Percentiles rank a stretch among this genome's conserved stretches.
Evolutionary conservation across 768 basidiomycete genomes (phyloP).

Genomic region (Amanita polypyramis): DNA sequence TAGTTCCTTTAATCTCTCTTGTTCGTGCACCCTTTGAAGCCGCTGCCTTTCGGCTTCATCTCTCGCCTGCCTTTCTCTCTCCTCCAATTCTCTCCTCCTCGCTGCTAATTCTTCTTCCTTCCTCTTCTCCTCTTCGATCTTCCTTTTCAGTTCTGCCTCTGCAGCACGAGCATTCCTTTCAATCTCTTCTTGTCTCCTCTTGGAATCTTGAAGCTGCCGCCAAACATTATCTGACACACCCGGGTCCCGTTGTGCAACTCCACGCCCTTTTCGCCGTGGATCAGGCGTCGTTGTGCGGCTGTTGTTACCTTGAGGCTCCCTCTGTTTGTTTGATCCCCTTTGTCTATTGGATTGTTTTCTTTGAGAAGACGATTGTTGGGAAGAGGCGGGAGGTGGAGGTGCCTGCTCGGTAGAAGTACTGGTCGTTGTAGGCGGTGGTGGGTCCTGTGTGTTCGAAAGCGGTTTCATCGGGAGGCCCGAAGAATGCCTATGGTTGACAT

Average conservation of each 20-base stretch:
- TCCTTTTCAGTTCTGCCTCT: conserved; percentile 13
- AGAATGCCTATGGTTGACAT: background rate
- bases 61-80: conserved; percentile 14
- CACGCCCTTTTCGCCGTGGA: background rate
- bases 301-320: background rate
- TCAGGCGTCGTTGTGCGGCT: background rate
- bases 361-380: conserved; percentile 1
- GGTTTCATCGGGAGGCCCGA: conserved; percentile 5
- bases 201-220: conserved; percentile 35
- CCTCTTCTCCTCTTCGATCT: conserved; percentile 15
- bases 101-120: conserved; percentile 14
- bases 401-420: conserved; percentile 13
- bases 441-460: background rate
- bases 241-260: conserved; percentile 26
- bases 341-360: background rate
- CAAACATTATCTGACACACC: conserved; percentile 45
- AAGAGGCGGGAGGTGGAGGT: conserved; percentile 13
- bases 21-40: conserved; percentile 20
- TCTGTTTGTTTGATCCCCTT: background rate
- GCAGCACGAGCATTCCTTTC: conserved; percentile 15
- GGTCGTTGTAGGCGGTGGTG: conserved; percentile 6
- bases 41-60: conserved; percentile 19
- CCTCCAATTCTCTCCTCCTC: conserved; percentile 14
- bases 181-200: conserved; percentile 20
- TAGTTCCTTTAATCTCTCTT: conserved; percentile 14